Percentiles rank a stretch among this genome's conserved stretches.
phyloP scores from a whole-genome alignment of 176 grass and related monocot genomes.

The Rhynchospora breviuscula region DNA sequence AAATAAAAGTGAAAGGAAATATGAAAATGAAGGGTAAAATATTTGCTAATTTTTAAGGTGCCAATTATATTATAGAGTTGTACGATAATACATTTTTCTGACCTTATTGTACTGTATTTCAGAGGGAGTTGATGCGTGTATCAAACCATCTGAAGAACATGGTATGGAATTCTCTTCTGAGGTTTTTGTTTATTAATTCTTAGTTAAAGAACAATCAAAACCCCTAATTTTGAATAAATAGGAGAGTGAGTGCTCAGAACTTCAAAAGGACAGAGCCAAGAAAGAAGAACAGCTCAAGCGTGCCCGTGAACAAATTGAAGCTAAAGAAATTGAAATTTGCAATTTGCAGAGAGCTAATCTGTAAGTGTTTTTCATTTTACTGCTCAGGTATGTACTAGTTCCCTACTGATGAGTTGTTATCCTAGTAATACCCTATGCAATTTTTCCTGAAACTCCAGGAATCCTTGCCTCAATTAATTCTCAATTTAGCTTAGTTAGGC shows the following conservation, averaged over 20 bases:
- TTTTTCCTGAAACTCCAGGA: neutral
- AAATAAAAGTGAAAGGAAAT: neutral
- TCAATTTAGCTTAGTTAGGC: neutral
- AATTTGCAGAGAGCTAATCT: slow-evolving; percentile 45
- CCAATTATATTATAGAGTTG: neutral
- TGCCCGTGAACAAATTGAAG: slow-evolving; percentile 30
- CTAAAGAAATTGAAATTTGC: slow-evolving; percentile 61
- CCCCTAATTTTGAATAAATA: slow-evolving; percentile 17
- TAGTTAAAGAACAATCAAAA: neutral
- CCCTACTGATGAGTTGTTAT: neutral
- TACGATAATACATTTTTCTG: neutral
- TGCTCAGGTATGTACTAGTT: neutral
- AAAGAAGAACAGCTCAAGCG: slow-evolving; percentile 64
- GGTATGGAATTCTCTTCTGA: slow-evolving; percentile 32
- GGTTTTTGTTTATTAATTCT: slow-evolving; percentile 7
- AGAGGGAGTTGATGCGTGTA: slow-evolving; percentile 49
- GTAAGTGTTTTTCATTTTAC: slow-evolving; percentile 40
- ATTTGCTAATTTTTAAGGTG: neutral
- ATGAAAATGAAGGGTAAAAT: neutral
- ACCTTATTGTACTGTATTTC: slow-evolving; percentile 8
- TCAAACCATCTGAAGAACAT: slow-evolving; percentile 39
- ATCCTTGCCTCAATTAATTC: neutral
- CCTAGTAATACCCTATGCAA: neutral
- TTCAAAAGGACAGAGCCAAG: slow-evolving; percentile 49
- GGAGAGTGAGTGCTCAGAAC: slow-evolving; percentile 53